Base-by-base conservation (phyloP, 2,329 filamentous ascomycete species). In the Cercospora nicotianae region DNA sequence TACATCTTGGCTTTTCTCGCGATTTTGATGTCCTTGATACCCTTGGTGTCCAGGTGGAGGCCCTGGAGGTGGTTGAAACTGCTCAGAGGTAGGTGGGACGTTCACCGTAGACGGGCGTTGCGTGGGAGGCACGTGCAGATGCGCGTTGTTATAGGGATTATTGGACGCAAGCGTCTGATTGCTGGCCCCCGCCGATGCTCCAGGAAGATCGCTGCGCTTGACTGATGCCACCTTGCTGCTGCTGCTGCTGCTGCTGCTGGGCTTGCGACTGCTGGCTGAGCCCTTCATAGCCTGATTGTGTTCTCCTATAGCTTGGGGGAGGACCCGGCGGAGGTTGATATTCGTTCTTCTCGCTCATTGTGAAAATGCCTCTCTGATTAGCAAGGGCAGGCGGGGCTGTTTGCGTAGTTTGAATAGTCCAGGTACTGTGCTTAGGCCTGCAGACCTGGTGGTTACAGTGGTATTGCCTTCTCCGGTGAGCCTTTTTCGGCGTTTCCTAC, bases 51-150 rank as follows among this genome's bases (percentile, higher is more conserved):
- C 36, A 39, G 36, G 36, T 3, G 77, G 76, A 8, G 76, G 75
- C 8, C 77, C 77, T 1, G 74, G 71, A 33, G 77, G 77, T 23
- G 78, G 76, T 60, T 73, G 69, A 60, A 75, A 77, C 28, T 72
- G 48, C 39, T 78, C 73, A 30, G 67, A 51, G 57, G 67, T 67
- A 30, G 64, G 63, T 13, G 66, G 61, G 26, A 67, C 26, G 42
- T 70, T 68, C 2, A 70, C 61, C 59, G 67, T 72, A 3, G 68
- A 67, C 18, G 71, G 71, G n/a, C 71, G 65, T 30, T 42, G 63
- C 4, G 28, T 65, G 58, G 67, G 67, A 23, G 71, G 36, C 3
- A 63, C 51, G 33, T 57, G 60, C 39, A 65, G 20, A 60, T 57
- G 67, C 23, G 63, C 65, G 33, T 72, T 68, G 26, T 70, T 61